phyloP scores from a whole-genome alignment of 805 yeast species.

The Candida xyloterini region DNA sequence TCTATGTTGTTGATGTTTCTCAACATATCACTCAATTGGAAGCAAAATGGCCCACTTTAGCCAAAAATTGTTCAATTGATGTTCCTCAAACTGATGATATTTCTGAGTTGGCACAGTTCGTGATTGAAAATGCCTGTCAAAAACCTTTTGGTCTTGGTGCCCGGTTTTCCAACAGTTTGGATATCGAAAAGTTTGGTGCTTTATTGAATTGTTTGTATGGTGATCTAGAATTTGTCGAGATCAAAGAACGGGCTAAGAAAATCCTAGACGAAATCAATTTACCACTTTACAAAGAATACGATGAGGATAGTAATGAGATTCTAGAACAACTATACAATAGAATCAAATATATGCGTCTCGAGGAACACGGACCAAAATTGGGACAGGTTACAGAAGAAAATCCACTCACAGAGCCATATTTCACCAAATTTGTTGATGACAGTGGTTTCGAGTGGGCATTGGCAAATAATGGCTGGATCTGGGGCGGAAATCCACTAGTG shows the following conservation, averaged over 20 bases:
- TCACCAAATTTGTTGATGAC: slow-evolving; percentile 61
- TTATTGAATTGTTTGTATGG: slow-evolving; percentile 43
- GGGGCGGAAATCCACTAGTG: slow-evolving; percentile 93
- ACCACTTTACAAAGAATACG: slow-evolving; percentile 69
- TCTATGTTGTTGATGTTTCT: slow-evolving; percentile 64
- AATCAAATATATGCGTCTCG: slow-evolving; percentile 72
- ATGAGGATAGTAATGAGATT: slow-evolving; percentile 66
- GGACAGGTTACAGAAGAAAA: slow-evolving; percentile 57
- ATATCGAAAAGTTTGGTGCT: slow-evolving; percentile 48
- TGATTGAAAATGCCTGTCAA: slow-evolving; percentile 39
- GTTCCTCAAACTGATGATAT: slow-evolving; percentile 46
- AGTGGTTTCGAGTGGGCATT: slow-evolving; percentile 64
- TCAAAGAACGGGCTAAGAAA: slow-evolving; percentile 41
- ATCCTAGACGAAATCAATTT: slow-evolving; percentile 77
- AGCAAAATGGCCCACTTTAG: slow-evolving; percentile 32
- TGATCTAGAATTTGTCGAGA: slow-evolving; percentile 29
- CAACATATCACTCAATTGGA: slow-evolving; percentile 39
- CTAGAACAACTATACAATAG: slow-evolving; percentile 71
- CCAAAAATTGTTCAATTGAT: slow-evolving; percentile 27
- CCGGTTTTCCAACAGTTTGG: slow-evolving; percentile 53
- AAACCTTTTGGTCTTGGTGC: slow-evolving; percentile 44
- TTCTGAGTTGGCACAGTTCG: slow-evolving; percentile 49
- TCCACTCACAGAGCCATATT: slow-evolving; percentile 84
- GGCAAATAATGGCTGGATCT: slow-evolving; percentile 98
- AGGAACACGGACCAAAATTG: slow-evolving; percentile 73